These are phyloP conservation scores for Brassica carinata DNA, from an alignment of 345 rosid species.

Conservation along the genomic window DNA sequence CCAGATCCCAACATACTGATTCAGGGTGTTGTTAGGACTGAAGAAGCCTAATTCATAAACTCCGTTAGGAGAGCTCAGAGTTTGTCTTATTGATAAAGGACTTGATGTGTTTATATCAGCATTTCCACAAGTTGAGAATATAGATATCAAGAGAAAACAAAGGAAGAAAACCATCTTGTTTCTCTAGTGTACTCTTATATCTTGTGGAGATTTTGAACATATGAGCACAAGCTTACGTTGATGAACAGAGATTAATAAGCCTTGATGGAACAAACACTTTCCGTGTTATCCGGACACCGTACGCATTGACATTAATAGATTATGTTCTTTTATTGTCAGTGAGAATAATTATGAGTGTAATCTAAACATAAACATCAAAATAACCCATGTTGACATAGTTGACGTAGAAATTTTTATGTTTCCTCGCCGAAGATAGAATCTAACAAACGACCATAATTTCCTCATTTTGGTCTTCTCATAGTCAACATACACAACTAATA, in stretches of 20 bases:
- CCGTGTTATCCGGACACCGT: background rate
- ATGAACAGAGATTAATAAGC: background rate
- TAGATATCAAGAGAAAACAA: slow-evolving; percentile 14
- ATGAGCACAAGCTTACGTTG: background rate
- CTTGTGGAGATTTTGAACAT: background rate
- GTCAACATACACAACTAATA: background rate
- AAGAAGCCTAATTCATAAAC: slow-evolving; percentile 48
- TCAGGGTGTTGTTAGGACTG: slow-evolving; percentile 31
- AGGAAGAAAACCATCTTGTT: slow-evolving; percentile 3
- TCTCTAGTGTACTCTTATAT: background rate
- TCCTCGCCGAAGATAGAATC: background rate
- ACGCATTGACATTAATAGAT: background rate
- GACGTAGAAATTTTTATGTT: background rate
- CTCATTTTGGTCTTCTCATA: background rate
- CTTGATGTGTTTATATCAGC: slow-evolving; percentile 35
- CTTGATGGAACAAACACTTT: background rate
- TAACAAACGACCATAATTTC: background rate
- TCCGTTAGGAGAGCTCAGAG: slow-evolving; percentile 32
- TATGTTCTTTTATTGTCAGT: background rate
- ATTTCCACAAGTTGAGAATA: slow-evolving; percentile 19
- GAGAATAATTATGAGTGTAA: background rate
- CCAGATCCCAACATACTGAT: slow-evolving; percentile 53
- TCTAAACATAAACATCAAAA: background rate
- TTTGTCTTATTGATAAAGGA: slow-evolving; percentile 35
- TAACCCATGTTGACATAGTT: background rate